Evolutionary conservation across 257 asterid genomes (phyloP).

Genomic region (Agastache rugosa): DNA sequence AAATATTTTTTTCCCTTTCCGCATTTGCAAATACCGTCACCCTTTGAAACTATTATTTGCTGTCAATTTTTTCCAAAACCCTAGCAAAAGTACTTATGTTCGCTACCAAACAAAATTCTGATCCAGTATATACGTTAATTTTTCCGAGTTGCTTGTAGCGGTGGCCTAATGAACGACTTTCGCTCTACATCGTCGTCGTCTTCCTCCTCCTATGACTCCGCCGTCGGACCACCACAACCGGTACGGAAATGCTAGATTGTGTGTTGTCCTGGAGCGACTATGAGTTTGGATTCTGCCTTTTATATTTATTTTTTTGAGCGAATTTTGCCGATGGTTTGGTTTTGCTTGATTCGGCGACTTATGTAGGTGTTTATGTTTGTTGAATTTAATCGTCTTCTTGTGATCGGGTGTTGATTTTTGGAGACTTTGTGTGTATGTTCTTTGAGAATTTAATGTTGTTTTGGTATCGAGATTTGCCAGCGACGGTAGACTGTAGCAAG

Average conservation of each 20-base stretch:
- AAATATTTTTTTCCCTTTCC: neutral
- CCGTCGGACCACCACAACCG: conserved; percentile 58
- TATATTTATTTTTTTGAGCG: neutral
- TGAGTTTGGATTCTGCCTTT: neutral
- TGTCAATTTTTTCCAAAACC: conserved; percentile 33
- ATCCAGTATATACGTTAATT: conserved; percentile 28
- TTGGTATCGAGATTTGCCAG: conserved; percentile 6
- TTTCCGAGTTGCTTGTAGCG: conserved; percentile 33
- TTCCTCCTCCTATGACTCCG: conserved; percentile 64
- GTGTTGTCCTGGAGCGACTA: conserved; percentile 1
- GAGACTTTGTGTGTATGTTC: conserved; percentile 1
- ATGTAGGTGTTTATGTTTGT: conserved; percentile 11
- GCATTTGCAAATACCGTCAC: conserved; percentile 1
- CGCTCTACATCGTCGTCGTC: conserved; percentile 50
- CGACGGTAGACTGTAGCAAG: neutral
- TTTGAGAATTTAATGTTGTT: conserved; percentile 14
- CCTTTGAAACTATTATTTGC: conserved; percentile 25
- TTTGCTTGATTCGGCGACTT: conserved; percentile 23
- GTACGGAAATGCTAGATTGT: conserved; percentile 33
- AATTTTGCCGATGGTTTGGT: conserved; percentile 26
- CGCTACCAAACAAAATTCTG: conserved; percentile 42
- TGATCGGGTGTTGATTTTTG: neutral
- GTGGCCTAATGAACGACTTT: conserved; percentile 54
- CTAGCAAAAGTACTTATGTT: conserved; percentile 27
- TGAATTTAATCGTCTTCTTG: conserved; percentile 2